Evolutionary conservation across 1,139 yeast species (phyloP).

Genomic region (Hyphopichia wangnamkhiaoensis): DNA sequence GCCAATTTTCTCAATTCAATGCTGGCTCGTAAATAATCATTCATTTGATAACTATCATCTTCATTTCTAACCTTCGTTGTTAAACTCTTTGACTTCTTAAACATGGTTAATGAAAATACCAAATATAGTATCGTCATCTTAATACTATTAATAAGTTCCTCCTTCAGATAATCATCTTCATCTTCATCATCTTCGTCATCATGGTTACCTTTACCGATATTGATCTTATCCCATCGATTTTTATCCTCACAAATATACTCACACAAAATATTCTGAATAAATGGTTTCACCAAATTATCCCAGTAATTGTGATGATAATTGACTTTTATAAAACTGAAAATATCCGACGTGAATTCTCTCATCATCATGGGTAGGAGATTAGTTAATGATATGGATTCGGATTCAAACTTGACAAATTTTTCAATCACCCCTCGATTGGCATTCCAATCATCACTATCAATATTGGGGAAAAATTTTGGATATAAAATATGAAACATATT

Average conservation of each 20-base stretch:
- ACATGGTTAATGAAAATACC: slow-evolving; percentile 30
- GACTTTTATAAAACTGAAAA: slow-evolving; percentile 27
- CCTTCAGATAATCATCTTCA: slow-evolving; percentile 1
- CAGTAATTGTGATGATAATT: slow-evolving; percentile 25
- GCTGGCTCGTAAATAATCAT: slow-evolving; percentile 29
- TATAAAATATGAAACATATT: slow-evolving; percentile 48
- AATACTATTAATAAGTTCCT: slow-evolving; percentile 17
- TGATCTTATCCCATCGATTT: slow-evolving; percentile 17
- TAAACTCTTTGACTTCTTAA: slow-evolving; percentile 16
- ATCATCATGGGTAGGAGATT: not conserved
- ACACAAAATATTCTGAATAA: slow-evolving; percentile 28
- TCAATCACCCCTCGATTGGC: slow-evolving; percentile 24
- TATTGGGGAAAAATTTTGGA: slow-evolving; percentile 48
- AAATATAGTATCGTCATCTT: slow-evolving; percentile 28
- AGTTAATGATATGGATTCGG: too few relatives aligned
- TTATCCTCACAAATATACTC: slow-evolving; percentile 30
- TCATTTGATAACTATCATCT: slow-evolving; percentile 18
- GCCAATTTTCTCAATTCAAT: slow-evolving; percentile 42
- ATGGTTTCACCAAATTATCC: slow-evolving; percentile 32
- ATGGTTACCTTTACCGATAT: slow-evolving; percentile 9
- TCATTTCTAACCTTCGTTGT: slow-evolving; percentile 10
- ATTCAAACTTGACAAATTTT: slow-evolving; percentile 14
- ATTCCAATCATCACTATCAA: slow-evolving; percentile 47
- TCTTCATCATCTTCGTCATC: slow-evolving; percentile 8
- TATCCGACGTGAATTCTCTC: slow-evolving; percentile 16